A percentile compares a stretch with the other conserved stretches of the same genome.
Conservation (phyloP, 306 rosid genomes). For the Dalbergia cochinchinensis region DNA sequence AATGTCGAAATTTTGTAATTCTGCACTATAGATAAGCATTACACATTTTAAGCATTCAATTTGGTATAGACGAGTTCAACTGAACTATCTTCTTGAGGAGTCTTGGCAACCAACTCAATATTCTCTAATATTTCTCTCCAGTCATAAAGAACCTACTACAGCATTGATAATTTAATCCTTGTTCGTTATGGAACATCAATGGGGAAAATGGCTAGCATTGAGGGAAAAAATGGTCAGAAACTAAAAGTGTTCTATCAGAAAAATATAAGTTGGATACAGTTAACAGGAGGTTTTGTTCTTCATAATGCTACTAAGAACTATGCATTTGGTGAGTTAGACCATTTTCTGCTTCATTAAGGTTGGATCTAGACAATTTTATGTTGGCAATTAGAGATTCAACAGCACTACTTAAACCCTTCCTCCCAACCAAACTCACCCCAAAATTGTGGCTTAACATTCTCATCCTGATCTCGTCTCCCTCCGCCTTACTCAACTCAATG, state of each 20-base stretch:
- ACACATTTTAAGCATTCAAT: slow-evolving; percentile 3
- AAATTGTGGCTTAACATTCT: slow-evolving; percentile 60
- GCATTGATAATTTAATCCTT: neutral
- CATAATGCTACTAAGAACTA: slow-evolving; percentile 35
- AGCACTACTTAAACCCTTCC: slow-evolving; percentile 62
- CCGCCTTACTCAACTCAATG: slow-evolving; percentile 64
- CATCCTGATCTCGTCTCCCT: slow-evolving; percentile 67
- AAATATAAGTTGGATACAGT: slow-evolving; percentile 1
- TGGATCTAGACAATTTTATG: slow-evolving; percentile 60
- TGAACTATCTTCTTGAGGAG: slow-evolving; percentile 1
- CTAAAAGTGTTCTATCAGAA: slow-evolving; percentile 28
- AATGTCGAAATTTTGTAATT: neutral
- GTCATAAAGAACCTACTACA: slow-evolving; percentile 27
- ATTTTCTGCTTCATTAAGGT: slow-evolving; percentile 42
- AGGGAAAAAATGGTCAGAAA: slow-evolving; percentile 26
- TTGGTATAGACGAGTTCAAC: neutral
- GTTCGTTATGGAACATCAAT: slow-evolving; percentile 28
- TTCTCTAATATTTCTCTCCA: neutral
- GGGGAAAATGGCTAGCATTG: slow-evolving; percentile 23
- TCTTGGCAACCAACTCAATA: neutral
- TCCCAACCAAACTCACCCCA: slow-evolving; percentile 78
- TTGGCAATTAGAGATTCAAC: slow-evolving; percentile 64
- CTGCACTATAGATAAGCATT: neutral
- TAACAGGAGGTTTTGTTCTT: slow-evolving; percentile 25
- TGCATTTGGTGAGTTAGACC: slow-evolving; percentile 28